A percentile compares a stretch with the other conserved stretches of the same genome.
Evolutionary conservation across 805 yeast species (phyloP).

Genomic region (Kodamaea fukazawae): DNA sequence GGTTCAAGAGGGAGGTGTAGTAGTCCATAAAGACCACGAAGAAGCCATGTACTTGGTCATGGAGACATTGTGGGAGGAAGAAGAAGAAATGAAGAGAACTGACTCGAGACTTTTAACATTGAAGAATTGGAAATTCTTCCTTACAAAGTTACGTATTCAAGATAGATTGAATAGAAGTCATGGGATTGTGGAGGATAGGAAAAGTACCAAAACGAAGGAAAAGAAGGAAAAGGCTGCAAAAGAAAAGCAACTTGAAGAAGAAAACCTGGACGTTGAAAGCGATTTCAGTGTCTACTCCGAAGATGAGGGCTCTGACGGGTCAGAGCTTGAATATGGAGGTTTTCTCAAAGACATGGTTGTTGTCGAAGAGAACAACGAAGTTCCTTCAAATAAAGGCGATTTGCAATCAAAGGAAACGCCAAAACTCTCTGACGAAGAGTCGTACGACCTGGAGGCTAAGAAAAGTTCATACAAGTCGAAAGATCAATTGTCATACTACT

Average conservation of each 20-base stretch:
- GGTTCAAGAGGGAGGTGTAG: slow-evolving; percentile 72
- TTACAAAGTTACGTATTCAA: slow-evolving; percentile 48
- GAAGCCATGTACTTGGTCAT: slow-evolving; percentile 59
- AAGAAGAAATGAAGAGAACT: slow-evolving; percentile 42
- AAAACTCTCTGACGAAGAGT: too few species aligned
- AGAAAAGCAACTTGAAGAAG: background rate
- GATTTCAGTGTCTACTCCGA: slow-evolving; percentile 19
- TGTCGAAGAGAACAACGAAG: too few species aligned
- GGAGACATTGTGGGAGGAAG: slow-evolving; percentile 49
- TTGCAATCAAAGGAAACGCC: too few species aligned
- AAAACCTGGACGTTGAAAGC: slow-evolving; percentile 11
- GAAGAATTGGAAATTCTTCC: slow-evolving; percentile 51
- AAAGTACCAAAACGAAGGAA: slow-evolving; percentile 4
- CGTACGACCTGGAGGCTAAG: too few species aligned
- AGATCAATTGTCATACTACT: too few species aligned
- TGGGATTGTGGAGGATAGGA: slow-evolving; percentile 37
- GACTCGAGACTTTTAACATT: slow-evolving; percentile 49
- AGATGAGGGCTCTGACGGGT: background rate
- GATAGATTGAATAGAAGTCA: slow-evolving; percentile 47
- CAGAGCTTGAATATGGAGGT: slow-evolving; percentile 9
- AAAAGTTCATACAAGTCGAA: too few species aligned
- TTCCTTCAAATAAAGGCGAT: too few species aligned
- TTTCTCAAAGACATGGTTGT: background rate
- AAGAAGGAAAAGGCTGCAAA: background rate
- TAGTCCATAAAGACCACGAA: slow-evolving; percentile 59